phyloP scores from a whole-genome alignment of 2,329 filamentous ascomycete genomes.

The Thelonectria olida region DNA sequence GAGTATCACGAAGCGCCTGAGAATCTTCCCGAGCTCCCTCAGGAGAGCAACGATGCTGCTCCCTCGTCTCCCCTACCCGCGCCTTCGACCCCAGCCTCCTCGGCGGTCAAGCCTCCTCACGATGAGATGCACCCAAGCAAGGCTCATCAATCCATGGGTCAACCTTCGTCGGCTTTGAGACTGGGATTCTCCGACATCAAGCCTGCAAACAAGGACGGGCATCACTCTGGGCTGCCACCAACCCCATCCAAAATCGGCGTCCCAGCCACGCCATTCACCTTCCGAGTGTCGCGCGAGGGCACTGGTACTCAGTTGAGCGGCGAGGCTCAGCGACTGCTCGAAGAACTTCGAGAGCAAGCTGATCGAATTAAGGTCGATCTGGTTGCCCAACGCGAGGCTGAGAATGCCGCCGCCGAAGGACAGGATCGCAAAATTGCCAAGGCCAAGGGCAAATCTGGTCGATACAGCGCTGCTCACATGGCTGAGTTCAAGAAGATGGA shows the following conservation, averaged over 20 bases:
- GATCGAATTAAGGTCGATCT: constrained; percentile 76
- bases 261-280: constrained; percentile 71
- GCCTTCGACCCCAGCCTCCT: constrained; percentile 69
- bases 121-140: constrained; percentile 94
- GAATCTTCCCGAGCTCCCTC: constrained; percentile 36
- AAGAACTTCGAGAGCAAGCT: constrained; percentile 77
- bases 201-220: constrained; percentile 58
- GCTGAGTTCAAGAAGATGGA: constrained; percentile 97
- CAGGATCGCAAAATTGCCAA: constrained; percentile 77
- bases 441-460: constrained; percentile 78
- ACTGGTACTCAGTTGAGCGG: constrained; percentile 65
- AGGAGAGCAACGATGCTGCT: constrained; percentile 42
- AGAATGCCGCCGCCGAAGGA: constrained; percentile 54
- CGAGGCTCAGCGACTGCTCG: constrained; percentile 68
- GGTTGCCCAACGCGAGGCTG: constrained; percentile 66
- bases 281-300: constrained; percentile 69
- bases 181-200: constrained; percentile 84
- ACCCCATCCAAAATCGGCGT: constrained; percentile 71
- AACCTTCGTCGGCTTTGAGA: constrained; percentile 81
- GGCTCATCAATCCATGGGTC: constrained; percentile 77
- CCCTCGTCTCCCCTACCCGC: constrained; percentile 48
- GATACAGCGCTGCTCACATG: constrained; percentile 88
- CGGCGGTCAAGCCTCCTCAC: constrained; percentile 73
- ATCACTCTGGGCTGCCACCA: constrained; percentile 54
- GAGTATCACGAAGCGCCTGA: constrained; percentile 54